These are phyloP conservation scores for Globisporangium middletonii DNA, from an alignment of 352 stramenopile genomes.

Conservation along the genomic window DNA sequence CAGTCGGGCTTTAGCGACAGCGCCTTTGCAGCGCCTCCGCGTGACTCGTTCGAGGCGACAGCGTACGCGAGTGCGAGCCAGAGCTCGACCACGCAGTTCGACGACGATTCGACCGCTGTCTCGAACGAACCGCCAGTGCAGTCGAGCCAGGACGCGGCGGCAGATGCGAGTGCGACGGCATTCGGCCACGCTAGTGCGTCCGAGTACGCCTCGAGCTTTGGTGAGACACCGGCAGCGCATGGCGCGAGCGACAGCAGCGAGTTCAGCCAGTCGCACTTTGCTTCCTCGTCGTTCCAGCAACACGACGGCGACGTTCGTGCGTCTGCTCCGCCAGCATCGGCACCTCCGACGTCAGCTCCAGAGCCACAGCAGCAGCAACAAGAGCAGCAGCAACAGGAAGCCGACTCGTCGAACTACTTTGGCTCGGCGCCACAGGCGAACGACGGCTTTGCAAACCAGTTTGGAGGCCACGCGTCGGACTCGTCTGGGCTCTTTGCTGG, in stretches of 20 bases:
- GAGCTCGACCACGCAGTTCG: background rate
- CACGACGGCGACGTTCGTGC: background rate
- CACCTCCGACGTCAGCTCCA: background rate
- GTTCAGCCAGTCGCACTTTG: background rate
- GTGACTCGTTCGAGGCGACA: conserved; percentile 5
- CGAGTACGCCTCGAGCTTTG: conserved; percentile 1
- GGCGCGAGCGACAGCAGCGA: background rate
- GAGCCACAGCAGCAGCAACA: conserved; percentile 3
- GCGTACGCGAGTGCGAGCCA: background rate
- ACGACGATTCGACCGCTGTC: background rate
- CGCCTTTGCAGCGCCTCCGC: background rate
- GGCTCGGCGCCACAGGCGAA: conserved; percentile 1
- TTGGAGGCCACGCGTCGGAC: background rate
- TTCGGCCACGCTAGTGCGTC: conserved; percentile 3
- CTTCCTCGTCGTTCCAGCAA: conserved; percentile 1
- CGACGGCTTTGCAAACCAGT: conserved; percentile 9
- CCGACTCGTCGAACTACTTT: conserved; percentile 10
- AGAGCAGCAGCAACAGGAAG: conserved; percentile 1
- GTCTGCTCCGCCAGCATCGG: background rate
- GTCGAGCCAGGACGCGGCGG: background rate
- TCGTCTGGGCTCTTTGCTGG: conserved; percentile 6
- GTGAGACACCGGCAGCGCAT: background rate
- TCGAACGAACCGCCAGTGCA: no score
- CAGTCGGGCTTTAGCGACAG: conserved; percentile 1
- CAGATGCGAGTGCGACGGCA: background rate